Evolutionary conservation across 352 stramenopile species (phyloP).

Genomic region (Phytophthora sansomeana): DNA sequence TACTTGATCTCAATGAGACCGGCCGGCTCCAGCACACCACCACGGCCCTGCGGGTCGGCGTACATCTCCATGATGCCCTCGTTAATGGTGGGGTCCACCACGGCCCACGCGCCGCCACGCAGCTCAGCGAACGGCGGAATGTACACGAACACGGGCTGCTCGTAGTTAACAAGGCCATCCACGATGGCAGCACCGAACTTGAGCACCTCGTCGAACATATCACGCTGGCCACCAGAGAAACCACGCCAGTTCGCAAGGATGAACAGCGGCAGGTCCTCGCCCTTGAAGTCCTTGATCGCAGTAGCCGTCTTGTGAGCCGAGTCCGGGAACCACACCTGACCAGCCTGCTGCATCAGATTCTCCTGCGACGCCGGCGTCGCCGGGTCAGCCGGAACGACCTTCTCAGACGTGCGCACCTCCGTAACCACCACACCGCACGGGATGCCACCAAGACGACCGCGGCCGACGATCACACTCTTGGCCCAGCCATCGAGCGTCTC

Average conservation of each 20-base stretch:
- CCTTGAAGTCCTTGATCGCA: slow-evolving; percentile 99
- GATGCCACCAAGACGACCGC: slow-evolving; percentile 98
- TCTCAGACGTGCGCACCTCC: slow-evolving; percentile 98
- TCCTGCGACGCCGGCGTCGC: slow-evolving; percentile 97
- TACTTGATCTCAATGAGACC: slow-evolving; percentile 99
- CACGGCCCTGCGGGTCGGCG: slow-evolving; percentile 92
- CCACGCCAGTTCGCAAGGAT: slow-evolving; percentile 99
- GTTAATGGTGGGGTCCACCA: slow-evolving; percentile 99
- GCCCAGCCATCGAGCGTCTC: slow-evolving; percentile 99
- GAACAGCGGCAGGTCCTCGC: slow-evolving; percentile 99
- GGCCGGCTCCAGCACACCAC: slow-evolving; percentile 98
- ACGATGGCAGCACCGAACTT: slow-evolving; percentile 99
- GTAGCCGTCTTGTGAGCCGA: slow-evolving; percentile 99
- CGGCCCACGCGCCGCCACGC: slow-evolving; percentile 98
- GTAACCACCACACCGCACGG: slow-evolving; percentile 99
- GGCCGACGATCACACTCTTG: slow-evolving; percentile 98
- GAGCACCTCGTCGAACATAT: slow-evolving; percentile 99
- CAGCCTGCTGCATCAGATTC: slow-evolving; percentile 97
- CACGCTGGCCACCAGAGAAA: slow-evolving; percentile 99
- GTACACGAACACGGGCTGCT: slow-evolving; percentile 99
- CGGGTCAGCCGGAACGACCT: slow-evolving; percentile 97
- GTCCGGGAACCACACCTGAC: slow-evolving; percentile 99
- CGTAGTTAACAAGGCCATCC: slow-evolving; percentile 98
- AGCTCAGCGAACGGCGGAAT: slow-evolving; percentile 99
- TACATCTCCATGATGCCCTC: slow-evolving; percentile 99